Evolutionary conservation across 495 filamentous ascomycete species (phyloP).

Genomic region (Pyronema domesticum): DNA sequence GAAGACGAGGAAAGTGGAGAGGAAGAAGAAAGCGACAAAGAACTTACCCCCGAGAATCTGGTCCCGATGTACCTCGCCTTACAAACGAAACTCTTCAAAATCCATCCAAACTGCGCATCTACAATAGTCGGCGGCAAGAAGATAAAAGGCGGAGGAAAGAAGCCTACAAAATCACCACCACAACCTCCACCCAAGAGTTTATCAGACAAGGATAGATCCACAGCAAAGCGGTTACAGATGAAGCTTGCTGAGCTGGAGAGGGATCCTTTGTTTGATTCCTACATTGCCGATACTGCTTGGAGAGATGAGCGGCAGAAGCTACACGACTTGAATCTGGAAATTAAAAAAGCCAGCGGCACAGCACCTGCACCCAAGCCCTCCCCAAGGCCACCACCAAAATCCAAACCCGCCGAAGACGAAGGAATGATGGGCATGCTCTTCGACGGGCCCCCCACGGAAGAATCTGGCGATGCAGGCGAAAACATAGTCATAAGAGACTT

Average conservation of each 20-base stretch:
- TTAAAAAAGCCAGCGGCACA: slow-evolving; percentile 7
- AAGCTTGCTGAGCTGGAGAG: slow-evolving; percentile 62
- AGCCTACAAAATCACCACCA: slow-evolving; percentile 7
- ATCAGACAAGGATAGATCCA: slow-evolving; percentile 19
- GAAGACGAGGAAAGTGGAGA: slow-evolving; percentile 9
- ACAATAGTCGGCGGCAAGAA: slow-evolving; percentile 29
- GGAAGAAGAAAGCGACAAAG: slow-evolving; percentile 33
- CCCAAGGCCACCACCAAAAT: neutral
- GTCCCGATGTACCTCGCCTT: slow-evolving; percentile 55
- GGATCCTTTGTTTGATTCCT: slow-evolving; percentile 71
- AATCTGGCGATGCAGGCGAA: slow-evolving; percentile 27
- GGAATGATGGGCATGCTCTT: slow-evolving; percentile 16
- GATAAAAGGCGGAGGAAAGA: slow-evolving; percentile 25
- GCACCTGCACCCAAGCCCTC: neutral
- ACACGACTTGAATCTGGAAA: slow-evolving; percentile 34
- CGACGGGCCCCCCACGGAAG: slow-evolving; percentile 29
- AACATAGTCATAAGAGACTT: slow-evolving; percentile 57
- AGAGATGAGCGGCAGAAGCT: slow-evolving; percentile 44
- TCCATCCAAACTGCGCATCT: slow-evolving; percentile 43
- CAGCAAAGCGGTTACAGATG: slow-evolving; percentile 43
- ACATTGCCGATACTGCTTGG: slow-evolving; percentile 62
- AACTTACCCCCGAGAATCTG: slow-evolving; percentile 54
- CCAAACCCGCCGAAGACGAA: neutral
- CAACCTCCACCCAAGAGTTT: slow-evolving; percentile 17
- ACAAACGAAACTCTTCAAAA: slow-evolving; percentile 51